Percentiles rank a stretch among this genome's conserved stretches.
Conservation (phyloP, 139 green algal species). For the Picochlorum sp. region DNA sequence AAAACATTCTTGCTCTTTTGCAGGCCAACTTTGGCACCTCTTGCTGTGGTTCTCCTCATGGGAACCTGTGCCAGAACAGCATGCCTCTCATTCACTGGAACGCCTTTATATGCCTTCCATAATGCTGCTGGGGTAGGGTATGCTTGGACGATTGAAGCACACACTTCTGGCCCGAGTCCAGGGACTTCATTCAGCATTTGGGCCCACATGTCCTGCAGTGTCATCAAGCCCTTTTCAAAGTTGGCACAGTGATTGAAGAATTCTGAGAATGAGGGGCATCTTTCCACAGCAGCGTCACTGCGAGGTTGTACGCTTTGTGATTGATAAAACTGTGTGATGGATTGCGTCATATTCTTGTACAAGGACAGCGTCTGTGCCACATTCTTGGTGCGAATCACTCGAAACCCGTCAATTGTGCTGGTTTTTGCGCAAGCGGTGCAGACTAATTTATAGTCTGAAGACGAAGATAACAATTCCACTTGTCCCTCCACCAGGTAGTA, state of each 20-base stretch:
- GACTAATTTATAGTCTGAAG: conserved; percentile 28
- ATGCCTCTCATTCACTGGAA: neutral
- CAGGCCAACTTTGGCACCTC: neutral
- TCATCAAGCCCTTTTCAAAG: conserved; percentile 7
- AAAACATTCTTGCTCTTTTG: neutral
- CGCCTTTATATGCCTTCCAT: conserved; percentile 22
- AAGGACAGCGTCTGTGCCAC: conserved; percentile 25
- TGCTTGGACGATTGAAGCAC: conserved; percentile 21
- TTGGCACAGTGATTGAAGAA: neutral
- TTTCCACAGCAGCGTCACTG: neutral
- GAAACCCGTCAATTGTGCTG: conserved; percentile 40
- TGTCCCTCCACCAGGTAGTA: conserved; percentile 73
- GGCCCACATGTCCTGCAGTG: conserved; percentile 46
- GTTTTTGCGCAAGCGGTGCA: conserved; percentile 38
- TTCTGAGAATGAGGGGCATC: neutral
- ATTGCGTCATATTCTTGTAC: conserved; percentile 24
- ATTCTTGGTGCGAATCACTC: conserved; percentile 36
- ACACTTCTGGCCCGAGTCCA: conserved; percentile 32
- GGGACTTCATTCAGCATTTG: conserved; percentile 35
- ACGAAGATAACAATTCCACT: conserved; percentile 23
- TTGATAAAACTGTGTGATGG: conserved; percentile 16
- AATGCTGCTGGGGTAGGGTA: conserved; percentile 41
- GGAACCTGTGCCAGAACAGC: too few species aligned
- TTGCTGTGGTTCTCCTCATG: neutral
- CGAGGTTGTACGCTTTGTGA: neutral